Evolutionary conservation across 1,284 basidiomycete species (phyloP).

Genomic region (Takashimella koratensis): DNA sequence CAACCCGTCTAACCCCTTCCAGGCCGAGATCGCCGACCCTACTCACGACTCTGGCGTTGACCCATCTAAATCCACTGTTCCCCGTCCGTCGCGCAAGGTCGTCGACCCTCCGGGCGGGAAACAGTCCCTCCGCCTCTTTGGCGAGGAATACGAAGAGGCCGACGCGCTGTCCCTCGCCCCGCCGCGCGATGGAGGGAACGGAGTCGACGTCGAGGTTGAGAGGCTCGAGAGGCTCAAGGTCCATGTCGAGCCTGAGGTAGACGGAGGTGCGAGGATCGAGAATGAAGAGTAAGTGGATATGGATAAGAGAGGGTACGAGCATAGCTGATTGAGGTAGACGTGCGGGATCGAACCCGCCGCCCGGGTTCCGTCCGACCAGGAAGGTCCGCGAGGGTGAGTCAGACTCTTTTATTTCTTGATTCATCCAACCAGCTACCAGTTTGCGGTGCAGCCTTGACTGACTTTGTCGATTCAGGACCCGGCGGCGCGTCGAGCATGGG

Average conservation of each 20-base stretch:
- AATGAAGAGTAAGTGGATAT: constrained; percentile 13
- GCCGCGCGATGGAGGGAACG: constrained; percentile 36
- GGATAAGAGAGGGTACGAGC: not conserved
- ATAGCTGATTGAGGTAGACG: constrained; percentile 1
- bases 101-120: constrained; percentile 45
- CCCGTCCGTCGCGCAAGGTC: constrained; percentile 46
- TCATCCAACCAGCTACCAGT: not conserved
- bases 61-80: constrained; percentile 27
- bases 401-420: not conserved
- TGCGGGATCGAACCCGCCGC: constrained; percentile 36
- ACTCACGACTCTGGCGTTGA: constrained; percentile 22
- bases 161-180: constrained; percentile 47
- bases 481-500: constrained; percentile 44
- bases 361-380: constrained; percentile 42
- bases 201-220: constrained; percentile 43
- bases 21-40: constrained; percentile 49
- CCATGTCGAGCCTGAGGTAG: constrained; percentile 42
- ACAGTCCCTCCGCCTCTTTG: constrained; percentile 36
- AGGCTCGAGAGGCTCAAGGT: constrained; percentile 41
- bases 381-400: constrained; percentile 47
- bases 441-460: not conserved
- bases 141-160: constrained; percentile 45
- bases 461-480: constrained; percentile 25
- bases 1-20: too few species aligned
- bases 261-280: constrained; percentile 40